Percentiles rank a stretch among this genome's conserved stretches.
These are phyloP conservation scores for Solanum chacoense DNA, from an alignment of 305 asterid genomes.

Conservation along the genomic window DNA sequence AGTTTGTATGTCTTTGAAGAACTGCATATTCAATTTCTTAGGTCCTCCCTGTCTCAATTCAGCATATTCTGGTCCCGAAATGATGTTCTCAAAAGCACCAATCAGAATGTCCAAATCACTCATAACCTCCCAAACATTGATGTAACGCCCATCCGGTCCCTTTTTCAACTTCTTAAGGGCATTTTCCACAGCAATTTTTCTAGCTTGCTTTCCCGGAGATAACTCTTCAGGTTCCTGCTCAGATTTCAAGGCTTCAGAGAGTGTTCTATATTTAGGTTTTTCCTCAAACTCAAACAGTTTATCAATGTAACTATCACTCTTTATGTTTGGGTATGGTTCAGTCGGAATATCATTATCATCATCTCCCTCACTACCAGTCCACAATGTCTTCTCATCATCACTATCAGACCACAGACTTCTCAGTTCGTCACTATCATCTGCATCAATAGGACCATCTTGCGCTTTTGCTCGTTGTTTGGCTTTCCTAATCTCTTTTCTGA, in stretches of 20 bases:
- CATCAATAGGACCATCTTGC: slow-evolving; percentile 57
- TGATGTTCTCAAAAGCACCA: slow-evolving; percentile 83
- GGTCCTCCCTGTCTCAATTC: slow-evolving; percentile 91
- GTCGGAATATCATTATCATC: slow-evolving; percentile 67
- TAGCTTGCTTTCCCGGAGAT: slow-evolving; percentile 79
- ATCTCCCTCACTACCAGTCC: slow-evolving; percentile 88
- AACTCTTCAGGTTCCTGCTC: slow-evolving; percentile 82
- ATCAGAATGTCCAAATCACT: slow-evolving; percentile 75
- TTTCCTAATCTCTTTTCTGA: slow-evolving; percentile 60
- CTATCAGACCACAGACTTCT: slow-evolving; percentile 62
- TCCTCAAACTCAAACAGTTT: slow-evolving; percentile 68
- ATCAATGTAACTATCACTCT: slow-evolving; percentile 63
- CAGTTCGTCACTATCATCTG: slow-evolving; percentile 83
- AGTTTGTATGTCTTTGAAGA: slow-evolving; percentile 83
- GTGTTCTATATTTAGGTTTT: slow-evolving; percentile 62
- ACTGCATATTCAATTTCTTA: slow-evolving; percentile 64
- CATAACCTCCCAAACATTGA: slow-evolving; percentile 94
- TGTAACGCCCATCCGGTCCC: slow-evolving; percentile 88
- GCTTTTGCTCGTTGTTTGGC: slow-evolving; percentile 63
- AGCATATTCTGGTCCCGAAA: slow-evolving; percentile 89
- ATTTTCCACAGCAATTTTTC: slow-evolving; percentile 74
- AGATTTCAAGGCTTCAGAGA: slow-evolving; percentile 64
- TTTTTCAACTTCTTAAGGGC: slow-evolving; percentile 81
- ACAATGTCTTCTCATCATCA: slow-evolving; percentile 74
- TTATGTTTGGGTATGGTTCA: slow-evolving; percentile 63